Evolutionary conservation across 1,284 basidiomycete species (phyloP), one percentile per base, ranked within the genome.

Genomic region (Meira miltonrushii): DNA sequence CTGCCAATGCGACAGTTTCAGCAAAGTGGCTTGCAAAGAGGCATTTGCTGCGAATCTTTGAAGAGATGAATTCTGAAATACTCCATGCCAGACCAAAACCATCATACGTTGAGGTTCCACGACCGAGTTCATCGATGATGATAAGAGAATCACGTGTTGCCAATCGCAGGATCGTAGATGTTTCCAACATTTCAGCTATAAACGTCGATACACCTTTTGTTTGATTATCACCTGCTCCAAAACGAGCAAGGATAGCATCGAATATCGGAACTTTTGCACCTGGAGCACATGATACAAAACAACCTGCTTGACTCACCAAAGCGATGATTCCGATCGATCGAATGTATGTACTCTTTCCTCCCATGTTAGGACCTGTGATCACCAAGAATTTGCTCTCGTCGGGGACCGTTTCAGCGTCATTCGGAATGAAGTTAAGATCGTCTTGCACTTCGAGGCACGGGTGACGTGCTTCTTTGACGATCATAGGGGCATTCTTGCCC

Each of bases 161-260:
- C 39, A 90, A 75, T 53, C 89, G 85, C 49, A 98, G 83, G 71
- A 99, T 98, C 0, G 91, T 92, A 0, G 95, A 93, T 0, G 93
- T 98, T 79, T 94, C 91, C 11, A 94, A 83, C 95, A 98, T 99
- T 81, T 99, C 95, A 2, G 93, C 92, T 94, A 98, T 98, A 78
- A 98, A 99, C 0, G 95, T 99, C 28, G 91, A 95, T 2, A 98
- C 90, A 15, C 94, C 95, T 79, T 97, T 97, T 46, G 97, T 82
- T 78, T 97, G 93, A 78, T 89, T 93, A 77, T 98, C 95, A 0
- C 95, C 95, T 0, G 95, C 95, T 6, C 95, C 95, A 1, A 99
- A 93, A 67, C 95, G 85, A 58, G 94, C 95, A 3, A 98, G 81
- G 53, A 99, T 89, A 13, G 92, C 96, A 80, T 99, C 95, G 67